Percentiles rank a stretch among this genome's conserved stretches.
Conservation (phyloP, 2,329 filamentous ascomycete species). For the Didymosphaeria variabile region DNA sequence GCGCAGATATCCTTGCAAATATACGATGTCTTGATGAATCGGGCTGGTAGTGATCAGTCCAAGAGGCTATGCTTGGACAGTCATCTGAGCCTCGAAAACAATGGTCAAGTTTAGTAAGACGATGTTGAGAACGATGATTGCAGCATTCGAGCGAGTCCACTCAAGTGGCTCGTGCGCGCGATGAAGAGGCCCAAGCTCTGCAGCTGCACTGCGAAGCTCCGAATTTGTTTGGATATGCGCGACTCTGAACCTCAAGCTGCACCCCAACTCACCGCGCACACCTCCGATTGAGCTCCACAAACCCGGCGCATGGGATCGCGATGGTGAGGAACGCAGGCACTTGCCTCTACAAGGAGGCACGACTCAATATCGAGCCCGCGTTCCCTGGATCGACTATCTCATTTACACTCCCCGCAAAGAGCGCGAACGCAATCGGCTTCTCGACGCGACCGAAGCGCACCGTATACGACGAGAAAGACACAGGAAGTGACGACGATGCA, state of each 20-base stretch:
- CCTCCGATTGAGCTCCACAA: conserved; percentile 13
- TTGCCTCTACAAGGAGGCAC: conserved; percentile 85
- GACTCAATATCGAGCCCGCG: conserved; percentile 80
- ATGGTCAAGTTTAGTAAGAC: neutral
- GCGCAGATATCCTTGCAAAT: conserved; percentile 12
- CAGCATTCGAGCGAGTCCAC: neutral
- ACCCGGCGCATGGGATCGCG: conserved; percentile 66
- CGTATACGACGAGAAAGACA: conserved; percentile 50
- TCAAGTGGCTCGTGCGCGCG: conserved; percentile 18
- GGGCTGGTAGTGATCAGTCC: neutral
- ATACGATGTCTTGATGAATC: conserved; percentile 12
- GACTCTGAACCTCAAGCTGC: conserved; percentile 32
- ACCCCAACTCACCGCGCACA: conserved; percentile 25
- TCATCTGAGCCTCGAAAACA: too few species aligned
- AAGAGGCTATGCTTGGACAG: neutral
- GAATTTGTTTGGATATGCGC: conserved; percentile 43
- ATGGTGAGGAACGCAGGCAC: conserved; percentile 72
- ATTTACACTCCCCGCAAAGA: conserved; percentile 58
- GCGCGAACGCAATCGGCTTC: conserved; percentile 43
- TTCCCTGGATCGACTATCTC: conserved; percentile 74
- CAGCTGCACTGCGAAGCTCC: conserved; percentile 27
- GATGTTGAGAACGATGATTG: too few species aligned
- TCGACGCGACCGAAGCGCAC: conserved; percentile 44
- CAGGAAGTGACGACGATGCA: conserved; percentile 71
- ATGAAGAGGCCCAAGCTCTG: conserved; percentile 16